A percentile compares a stretch with the other conserved stretches of the same genome.
Evolutionary conservation across 1,139 yeast species (phyloP).

Genomic region (Kodamaea fungicola): DNA sequence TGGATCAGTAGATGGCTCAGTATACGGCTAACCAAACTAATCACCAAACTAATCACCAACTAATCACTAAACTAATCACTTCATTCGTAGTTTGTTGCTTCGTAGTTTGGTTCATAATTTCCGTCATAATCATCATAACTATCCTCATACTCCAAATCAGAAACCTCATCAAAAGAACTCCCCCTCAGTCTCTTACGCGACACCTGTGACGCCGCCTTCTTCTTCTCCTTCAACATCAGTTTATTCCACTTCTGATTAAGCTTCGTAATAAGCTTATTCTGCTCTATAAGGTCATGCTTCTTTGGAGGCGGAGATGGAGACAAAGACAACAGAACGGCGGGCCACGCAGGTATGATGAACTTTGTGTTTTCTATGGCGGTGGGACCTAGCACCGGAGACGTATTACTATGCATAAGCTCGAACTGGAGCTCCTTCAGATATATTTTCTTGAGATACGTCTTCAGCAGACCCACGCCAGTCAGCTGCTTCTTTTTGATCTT

Average conservation of each 20-base stretch:
- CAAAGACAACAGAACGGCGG: background rate
- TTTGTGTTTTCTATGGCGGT: constrained; percentile 2
- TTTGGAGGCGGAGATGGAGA: background rate
- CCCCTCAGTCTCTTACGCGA: constrained; percentile 19
- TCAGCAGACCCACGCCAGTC: constrained; percentile 11
- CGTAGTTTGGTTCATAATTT: no score
- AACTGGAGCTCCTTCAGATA: constrained; percentile 39
- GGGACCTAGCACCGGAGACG: constrained; percentile 12
- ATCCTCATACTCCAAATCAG: constrained; percentile 16
- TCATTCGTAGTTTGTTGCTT: no score
- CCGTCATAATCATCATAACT: constrained; percentile 16
- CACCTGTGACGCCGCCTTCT: constrained; percentile 1
- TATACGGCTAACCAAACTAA: no score
- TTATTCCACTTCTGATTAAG: constrained; percentile 40
- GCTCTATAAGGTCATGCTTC: constrained; percentile 17
- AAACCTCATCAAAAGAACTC: constrained; percentile 20
- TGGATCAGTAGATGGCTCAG: no score
- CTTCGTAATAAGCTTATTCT: constrained; percentile 33
- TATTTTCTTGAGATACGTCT: constrained; percentile 28
- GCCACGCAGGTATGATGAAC: background rate
- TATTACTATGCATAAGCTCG: constrained; percentile 23
- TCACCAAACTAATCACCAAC: no score
- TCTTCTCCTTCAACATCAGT: constrained; percentile 10
- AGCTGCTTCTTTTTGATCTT: background rate
- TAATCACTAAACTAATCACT: no score